phyloP scores from a whole-genome alignment of 1,284 basidiomycete species.

The Trichosporon sp. region DNA sequence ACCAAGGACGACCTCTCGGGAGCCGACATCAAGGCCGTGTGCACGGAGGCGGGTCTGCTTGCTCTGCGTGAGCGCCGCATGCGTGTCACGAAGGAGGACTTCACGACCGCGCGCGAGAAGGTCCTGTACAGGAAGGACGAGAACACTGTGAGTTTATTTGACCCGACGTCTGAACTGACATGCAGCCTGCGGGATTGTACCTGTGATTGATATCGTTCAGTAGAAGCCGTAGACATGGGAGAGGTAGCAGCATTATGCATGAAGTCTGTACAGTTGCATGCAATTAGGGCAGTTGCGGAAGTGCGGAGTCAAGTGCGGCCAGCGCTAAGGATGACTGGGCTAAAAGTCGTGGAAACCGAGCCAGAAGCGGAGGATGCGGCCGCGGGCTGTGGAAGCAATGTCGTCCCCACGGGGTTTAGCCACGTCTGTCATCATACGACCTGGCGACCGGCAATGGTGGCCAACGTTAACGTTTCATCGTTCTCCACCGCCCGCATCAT shows the following conservation, averaged over 20 bases:
- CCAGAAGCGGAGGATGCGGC: neutral
- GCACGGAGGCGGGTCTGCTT: conserved; percentile 92
- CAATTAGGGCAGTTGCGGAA: neutral
- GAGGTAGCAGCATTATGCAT: conserved; percentile 22
- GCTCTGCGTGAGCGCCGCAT: conserved; percentile 93
- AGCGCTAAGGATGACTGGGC: neutral
- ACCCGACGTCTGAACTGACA: neutral
- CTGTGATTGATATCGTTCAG: conserved; percentile 34
- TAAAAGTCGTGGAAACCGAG: conserved; percentile 10
- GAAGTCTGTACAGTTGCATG: conserved; percentile 24
- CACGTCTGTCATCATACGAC: conserved; percentile 17
- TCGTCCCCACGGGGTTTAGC: conserved; percentile 18
- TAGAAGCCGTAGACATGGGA: conserved; percentile 18
- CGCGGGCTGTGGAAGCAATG: neutral
- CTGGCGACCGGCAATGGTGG: neutral
- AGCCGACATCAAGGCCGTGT: conserved; percentile 97
- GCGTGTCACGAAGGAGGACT: conserved; percentile 92
- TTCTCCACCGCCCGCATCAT: neutral
- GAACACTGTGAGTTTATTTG: conserved; percentile 63
- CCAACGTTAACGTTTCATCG: conserved; percentile 1
- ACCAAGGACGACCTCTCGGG: conserved; percentile 96
- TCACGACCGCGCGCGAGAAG: conserved; percentile 84
- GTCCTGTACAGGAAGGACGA: conserved; percentile 92
- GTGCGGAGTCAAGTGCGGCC: neutral
- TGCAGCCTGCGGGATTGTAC: conserved; percentile 50